Conservation (phyloP, 805 yeast genomes). For the Metschnikowia chrysomelidarum region DNA sequence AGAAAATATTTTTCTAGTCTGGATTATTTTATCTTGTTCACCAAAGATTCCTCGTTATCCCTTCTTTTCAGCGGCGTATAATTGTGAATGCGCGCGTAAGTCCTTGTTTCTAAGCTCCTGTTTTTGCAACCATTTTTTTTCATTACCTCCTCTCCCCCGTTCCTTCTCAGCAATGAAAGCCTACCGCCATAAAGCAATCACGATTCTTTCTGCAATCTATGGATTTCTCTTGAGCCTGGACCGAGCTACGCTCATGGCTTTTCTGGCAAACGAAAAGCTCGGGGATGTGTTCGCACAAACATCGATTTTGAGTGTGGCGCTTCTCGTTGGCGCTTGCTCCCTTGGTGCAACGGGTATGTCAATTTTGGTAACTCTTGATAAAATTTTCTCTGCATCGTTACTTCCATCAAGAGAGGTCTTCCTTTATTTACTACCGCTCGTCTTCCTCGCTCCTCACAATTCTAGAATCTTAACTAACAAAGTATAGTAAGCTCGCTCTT, state of each 20-base stretch:
- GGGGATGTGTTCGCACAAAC: conserved; percentile 21
- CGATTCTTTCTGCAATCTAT: conserved; percentile 23
- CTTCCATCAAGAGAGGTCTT: background rate
- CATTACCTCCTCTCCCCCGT: no score
- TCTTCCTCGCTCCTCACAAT: background rate
- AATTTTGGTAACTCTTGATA: background rate
- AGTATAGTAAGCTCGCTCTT: conserved; percentile 30
- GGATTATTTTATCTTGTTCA: no score
- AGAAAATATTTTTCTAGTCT: no score
- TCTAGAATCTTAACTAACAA: conserved; percentile 20
- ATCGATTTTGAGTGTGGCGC: conserved; percentile 22
- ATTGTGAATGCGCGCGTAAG: no score
- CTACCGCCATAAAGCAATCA: conserved; percentile 9
- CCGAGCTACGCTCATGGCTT: conserved; percentile 23
- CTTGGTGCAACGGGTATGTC: conserved; percentile 38
- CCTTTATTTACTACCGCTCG: background rate
- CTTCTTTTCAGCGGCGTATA: no score
- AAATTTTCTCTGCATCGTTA: background rate
- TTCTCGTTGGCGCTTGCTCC: conserved; percentile 27
- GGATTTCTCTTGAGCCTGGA: conserved; percentile 33
- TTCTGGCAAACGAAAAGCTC: conserved; percentile 22
- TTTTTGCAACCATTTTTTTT: conserved; percentile 29
- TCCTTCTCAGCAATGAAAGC: no score
- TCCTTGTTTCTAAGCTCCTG: background rate
- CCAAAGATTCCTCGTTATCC: no score